phyloP scores from a whole-genome alignment of 2,329 filamentous ascomycete genomes.

The Pleurostoma richardsiae region DNA sequence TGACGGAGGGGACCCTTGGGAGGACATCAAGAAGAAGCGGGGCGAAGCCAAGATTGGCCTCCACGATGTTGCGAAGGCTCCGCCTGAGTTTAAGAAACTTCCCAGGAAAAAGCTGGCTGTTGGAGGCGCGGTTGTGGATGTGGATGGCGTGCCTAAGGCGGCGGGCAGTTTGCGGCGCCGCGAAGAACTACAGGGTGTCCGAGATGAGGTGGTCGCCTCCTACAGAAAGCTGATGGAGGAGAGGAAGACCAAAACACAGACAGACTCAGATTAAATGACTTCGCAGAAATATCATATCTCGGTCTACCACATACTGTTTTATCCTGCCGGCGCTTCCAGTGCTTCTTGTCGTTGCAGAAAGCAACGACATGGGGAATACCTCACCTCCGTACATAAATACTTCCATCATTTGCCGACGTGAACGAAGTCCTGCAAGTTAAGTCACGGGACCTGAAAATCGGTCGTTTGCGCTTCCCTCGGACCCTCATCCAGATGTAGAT shows the following conservation, averaged over 20 bases:
- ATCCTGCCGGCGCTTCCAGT: too few species aligned
- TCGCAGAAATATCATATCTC: background rate
- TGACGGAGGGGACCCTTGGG: slow-evolving; percentile 67
- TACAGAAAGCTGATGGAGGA: slow-evolving; percentile 67
- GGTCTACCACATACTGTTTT: too few species aligned
- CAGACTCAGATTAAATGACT: background rate
- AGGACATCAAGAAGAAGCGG: slow-evolving; percentile 62
- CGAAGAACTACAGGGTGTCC: slow-evolving; percentile 66
- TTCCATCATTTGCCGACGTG: too few species aligned
- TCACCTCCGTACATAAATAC: too few species aligned
- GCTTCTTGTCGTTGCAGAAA: too few species aligned
- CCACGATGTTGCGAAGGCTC: slow-evolving; percentile 65
- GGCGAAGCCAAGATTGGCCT: slow-evolving; percentile 48
- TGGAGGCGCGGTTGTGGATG: slow-evolving; percentile 59
- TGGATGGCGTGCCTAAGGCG: slow-evolving; percentile 62
- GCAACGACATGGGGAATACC: too few species aligned
- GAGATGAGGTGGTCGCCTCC: slow-evolving; percentile 65
- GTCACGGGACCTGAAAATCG: too few species aligned
- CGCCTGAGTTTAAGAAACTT: slow-evolving; percentile 65
- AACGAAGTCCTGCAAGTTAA: too few species aligned
- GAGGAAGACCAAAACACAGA: slow-evolving; percentile 24
- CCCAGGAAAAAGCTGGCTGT: slow-evolving; percentile 60
- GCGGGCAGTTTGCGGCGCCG: slow-evolving; percentile 67
- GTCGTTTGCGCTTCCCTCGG: too few species aligned
- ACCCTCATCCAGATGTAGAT: too few species aligned